phyloP scores from a whole-genome alignment of 176 grass and related monocot species.

The Oryza glumipatula region DNA sequence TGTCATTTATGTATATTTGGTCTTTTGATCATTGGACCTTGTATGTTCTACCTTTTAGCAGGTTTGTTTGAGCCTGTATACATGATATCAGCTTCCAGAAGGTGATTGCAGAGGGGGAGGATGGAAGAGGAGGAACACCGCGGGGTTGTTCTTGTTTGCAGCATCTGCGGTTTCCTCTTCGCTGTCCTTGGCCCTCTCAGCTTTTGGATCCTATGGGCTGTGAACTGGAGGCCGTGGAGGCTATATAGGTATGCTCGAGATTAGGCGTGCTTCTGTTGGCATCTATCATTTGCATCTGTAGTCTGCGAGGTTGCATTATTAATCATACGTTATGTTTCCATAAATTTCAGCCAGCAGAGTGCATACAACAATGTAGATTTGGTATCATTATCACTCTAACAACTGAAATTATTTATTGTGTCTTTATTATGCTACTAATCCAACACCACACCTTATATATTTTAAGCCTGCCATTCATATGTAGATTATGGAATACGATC shows the following conservation, averaged over 20 bases:
- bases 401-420: neutral
- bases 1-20: constrained; percentile 18
- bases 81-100: constrained; percentile 69
- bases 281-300: constrained; percentile 28
- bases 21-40: neutral
- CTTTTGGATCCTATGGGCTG: constrained; percentile 93
- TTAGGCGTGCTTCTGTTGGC: constrained; percentile 22
- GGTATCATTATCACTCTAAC: neutral
- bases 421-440: constrained; percentile 18
- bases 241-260: constrained; percentile 72
- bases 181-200: constrained; percentile 88
- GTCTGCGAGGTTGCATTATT: neutral
- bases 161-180: constrained; percentile 82
- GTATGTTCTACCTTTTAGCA: constrained; percentile 32
- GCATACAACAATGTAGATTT: neutral
- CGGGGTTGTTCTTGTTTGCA: constrained; percentile 76
- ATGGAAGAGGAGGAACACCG: constrained; percentile 85
- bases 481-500: constrained; percentile 17
- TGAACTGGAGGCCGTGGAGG: constrained; percentile 99
- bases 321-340: constrained; percentile 8
- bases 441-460: constrained; percentile 10
- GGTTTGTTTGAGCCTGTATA: constrained; percentile 33
- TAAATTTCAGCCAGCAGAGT: neutral
- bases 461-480: constrained; percentile 21
- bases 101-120: constrained; percentile 55